These are phyloP conservation scores for Phanerochaete carnosa DNA, from an alignment of 768 basidiomycete genomes.

Conservation along the genomic window DNA sequence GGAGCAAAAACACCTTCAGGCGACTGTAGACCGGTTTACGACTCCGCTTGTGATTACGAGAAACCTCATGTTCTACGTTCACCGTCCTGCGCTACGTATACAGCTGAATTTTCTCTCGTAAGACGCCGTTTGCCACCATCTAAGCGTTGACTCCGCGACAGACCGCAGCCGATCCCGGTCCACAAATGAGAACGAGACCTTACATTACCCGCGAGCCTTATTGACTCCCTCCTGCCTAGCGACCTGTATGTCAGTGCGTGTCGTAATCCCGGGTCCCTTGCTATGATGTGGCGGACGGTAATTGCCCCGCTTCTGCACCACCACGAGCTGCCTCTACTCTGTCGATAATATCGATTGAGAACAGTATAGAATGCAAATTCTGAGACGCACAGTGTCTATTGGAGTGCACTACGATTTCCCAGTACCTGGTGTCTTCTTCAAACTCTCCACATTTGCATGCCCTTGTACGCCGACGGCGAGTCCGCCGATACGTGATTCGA, in stretches of 20 bases:
- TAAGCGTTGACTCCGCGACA: not conserved
- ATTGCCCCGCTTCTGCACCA: not conserved
- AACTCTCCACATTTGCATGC: not conserved
- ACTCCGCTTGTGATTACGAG: not conserved
- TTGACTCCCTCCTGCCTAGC: not conserved
- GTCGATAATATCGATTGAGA: not conserved
- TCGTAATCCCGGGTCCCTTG: not conserved
- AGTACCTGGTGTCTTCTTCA: constrained; percentile 4
- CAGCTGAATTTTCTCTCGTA: not conserved
- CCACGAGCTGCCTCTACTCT: not conserved
- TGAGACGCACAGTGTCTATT: not conserved
- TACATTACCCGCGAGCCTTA: not conserved
- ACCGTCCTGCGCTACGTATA: not conserved
- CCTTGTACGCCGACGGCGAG: not conserved
- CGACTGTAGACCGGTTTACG: constrained; percentile 12
- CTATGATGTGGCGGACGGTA: not conserved
- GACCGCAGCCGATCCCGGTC: not conserved
- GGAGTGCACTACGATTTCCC: not conserved
- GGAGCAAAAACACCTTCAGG: constrained; percentile 81
- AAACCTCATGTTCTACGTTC: not conserved
- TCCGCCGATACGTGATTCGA: constrained; percentile 16
- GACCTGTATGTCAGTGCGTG: not conserved
- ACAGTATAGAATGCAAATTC: not conserved
- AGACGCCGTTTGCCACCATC: not conserved
- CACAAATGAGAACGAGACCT: not conserved